Conservation (phyloP, 2,329 filamentous ascomycete genomes). For the Fusarium torreyae region DNA sequence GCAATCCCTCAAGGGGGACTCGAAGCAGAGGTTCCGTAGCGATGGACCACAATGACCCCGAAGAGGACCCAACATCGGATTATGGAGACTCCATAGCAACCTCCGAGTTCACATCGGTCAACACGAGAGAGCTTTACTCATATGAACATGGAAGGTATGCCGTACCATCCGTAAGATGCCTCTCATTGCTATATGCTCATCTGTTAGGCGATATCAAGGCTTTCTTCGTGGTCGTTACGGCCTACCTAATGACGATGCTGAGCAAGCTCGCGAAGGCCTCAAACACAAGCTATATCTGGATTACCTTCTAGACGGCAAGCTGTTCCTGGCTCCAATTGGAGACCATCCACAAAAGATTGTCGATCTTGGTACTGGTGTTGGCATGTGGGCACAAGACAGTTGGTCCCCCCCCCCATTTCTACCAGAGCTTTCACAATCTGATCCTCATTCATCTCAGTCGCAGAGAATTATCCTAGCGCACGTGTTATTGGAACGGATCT, state of each 20-base stretch:
- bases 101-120: conserved; percentile 60
- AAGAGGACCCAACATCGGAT: conserved; percentile 57
- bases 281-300: conserved; percentile 65
- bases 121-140: conserved; percentile 53
- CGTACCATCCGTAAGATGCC: background rate
- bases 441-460: conserved; percentile 55
- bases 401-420: conserved; percentile 34
- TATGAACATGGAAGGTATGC: conserved; percentile 58
- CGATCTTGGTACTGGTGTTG: conserved; percentile 66
- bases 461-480: conserved; percentile 62
- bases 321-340: conserved; percentile 62
- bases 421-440: background rate
- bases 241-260: conserved; percentile 67
- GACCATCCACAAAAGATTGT: conserved; percentile 64
- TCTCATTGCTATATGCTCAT: conserved; percentile 18
- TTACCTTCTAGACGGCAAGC: conserved; percentile 61
- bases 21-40: conserved; percentile 21
- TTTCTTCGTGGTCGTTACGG: conserved; percentile 64
- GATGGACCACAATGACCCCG: conserved; percentile 47
- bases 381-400: conserved; percentile 71
- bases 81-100: conserved; percentile 56
- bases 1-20: conserved; percentile 16
- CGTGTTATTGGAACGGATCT: conserved; percentile 63
- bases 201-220: conserved; percentile 63
- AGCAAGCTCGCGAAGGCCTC: conserved; percentile 65